phyloP scores from a whole-genome alignment of 805 yeast species.

The Osmozyma mogii region DNA sequence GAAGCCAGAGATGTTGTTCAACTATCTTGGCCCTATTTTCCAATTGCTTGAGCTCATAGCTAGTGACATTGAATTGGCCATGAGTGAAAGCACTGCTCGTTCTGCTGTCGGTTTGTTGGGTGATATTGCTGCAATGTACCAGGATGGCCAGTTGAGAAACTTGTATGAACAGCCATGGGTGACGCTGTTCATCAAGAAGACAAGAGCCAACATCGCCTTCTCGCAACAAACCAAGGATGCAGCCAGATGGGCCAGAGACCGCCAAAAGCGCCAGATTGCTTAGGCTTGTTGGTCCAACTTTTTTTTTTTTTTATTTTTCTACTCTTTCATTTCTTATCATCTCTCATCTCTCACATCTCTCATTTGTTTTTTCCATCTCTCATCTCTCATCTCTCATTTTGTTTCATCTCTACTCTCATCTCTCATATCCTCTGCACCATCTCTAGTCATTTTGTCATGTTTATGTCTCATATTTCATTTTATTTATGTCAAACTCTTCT shows the following conservation, averaged over 20 bases:
- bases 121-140: constrained; percentile 83
- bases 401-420: constrained; percentile 1
- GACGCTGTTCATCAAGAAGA: constrained; percentile 62
- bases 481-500: constrained; percentile 3
- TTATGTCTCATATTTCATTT: constrained; percentile 5
- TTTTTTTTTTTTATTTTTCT: not conserved
- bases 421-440: constrained; percentile 3
- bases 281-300: not conserved
- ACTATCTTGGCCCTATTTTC: constrained; percentile 64
- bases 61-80: constrained; percentile 49
- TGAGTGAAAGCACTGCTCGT: constrained; percentile 66
- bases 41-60: constrained; percentile 56
- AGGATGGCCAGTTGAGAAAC: constrained; percentile 64
- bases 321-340: not conserved
- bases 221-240: constrained; percentile 70
- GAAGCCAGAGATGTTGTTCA: constrained; percentile 54
- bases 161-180: constrained; percentile 74
- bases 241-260: constrained; percentile 97
- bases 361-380: not conserved
- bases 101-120: constrained; percentile 88
- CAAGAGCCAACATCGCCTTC: constrained; percentile 56
- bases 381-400: constrained; percentile 1
- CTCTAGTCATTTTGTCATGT: constrained; percentile 3
- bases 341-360: constrained; percentile 1
- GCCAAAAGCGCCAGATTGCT: constrained; percentile 42